Conservation (phyloP, 331 rosid genomes). For the Phaseolus coccineus region DNA sequence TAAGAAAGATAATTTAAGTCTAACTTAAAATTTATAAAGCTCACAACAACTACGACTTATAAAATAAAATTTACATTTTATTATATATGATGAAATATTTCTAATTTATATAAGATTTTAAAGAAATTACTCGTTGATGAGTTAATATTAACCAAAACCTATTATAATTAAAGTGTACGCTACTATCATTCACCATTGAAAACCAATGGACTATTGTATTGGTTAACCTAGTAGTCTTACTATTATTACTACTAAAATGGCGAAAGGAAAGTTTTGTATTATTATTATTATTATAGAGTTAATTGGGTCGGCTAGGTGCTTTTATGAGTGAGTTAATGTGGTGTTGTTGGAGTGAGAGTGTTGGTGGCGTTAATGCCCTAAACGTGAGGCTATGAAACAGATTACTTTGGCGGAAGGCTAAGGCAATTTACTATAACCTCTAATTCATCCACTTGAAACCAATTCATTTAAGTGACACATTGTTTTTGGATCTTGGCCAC, state of each 20-base stretch:
- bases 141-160: slow-evolving; percentile 16
- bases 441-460: slow-evolving; percentile 31
- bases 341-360: slow-evolving; percentile 31
- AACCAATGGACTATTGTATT: background rate
- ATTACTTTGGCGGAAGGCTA: slow-evolving; percentile 51
- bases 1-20: too few species aligned
- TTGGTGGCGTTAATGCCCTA: slow-evolving; percentile 34
- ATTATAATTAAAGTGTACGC: slow-evolving; percentile 1
- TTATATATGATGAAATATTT: too few species aligned
- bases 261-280: slow-evolving; percentile 5
- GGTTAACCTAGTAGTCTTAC: background rate
- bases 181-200: background rate
- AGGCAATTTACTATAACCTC: slow-evolving; percentile 52
- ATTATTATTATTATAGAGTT: slow-evolving; percentile 4
- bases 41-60: too few species aligned
- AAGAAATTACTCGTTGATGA: too few species aligned
- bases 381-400: slow-evolving; percentile 33
- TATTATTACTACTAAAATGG: background rate
- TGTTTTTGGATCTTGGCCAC: slow-evolving; percentile 32
- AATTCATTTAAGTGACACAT: slow-evolving; percentile 23
- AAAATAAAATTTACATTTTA: too few species aligned
- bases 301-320: background rate
- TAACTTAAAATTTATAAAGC: too few species aligned
- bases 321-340: slow-evolving; percentile 14
- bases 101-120: too few species aligned